These are phyloP conservation scores for Ganoderma lucidum DNA, from an alignment of 1,284 basidiomycete species.

Conservation along the genomic window DNA sequence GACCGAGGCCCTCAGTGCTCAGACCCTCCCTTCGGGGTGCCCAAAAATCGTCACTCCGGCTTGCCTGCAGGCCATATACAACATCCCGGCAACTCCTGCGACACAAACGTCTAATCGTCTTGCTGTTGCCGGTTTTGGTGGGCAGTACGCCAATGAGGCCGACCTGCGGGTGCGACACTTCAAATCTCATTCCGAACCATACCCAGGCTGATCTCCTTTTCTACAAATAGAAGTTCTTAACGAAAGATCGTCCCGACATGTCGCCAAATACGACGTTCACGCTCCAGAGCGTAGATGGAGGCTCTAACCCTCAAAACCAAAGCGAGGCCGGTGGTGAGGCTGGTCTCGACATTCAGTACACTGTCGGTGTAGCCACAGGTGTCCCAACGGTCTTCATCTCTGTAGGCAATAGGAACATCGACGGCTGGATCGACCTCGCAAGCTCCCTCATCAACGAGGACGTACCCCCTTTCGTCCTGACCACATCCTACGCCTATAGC, in stretches of 20 bases:
- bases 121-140: conserved; percentile 63
- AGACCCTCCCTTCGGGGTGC: conserved; percentile 44
- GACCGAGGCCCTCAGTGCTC: conserved; percentile 25
- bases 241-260: conserved; percentile 46
- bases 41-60: conserved; percentile 56
- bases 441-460: conserved; percentile 42
- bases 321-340: conserved; percentile 53
- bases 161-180: conserved; percentile 49
- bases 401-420: conserved; percentile 50
- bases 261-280: conserved; percentile 40
- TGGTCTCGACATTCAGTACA: conserved; percentile 72
- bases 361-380: conserved; percentile 54
- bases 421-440: conserved; percentile 37
- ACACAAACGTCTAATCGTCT: conserved; percentile 55
- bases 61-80: conserved; percentile 62
- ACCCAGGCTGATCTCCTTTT: neutral
- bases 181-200: neutral
- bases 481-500: conserved; percentile 47
- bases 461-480: conserved; percentile 56
- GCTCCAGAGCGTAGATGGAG: conserved; percentile 55
- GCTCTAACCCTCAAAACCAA: conserved; percentile 46
- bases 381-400: conserved; percentile 46
- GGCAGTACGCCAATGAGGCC: conserved; percentile 58
- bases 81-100: conserved; percentile 51
- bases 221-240: conserved; percentile 34